Conservation (phyloP, 1,139 yeast species). For the Scheffersomyces stambukii region DNA sequence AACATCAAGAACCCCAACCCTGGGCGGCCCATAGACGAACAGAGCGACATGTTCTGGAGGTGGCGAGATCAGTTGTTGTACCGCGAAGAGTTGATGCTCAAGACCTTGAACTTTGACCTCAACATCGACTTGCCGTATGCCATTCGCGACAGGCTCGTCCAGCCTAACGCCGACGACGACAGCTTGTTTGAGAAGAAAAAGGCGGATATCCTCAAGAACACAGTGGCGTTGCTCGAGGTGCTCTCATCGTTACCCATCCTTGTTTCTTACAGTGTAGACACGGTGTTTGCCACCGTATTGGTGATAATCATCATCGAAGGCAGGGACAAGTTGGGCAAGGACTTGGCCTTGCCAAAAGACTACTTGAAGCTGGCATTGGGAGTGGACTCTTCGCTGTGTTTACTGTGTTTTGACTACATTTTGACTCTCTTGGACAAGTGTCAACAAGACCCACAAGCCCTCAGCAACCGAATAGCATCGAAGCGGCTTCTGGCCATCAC, state of each 20-base stretch:
- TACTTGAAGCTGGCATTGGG: slow-evolving; percentile 18
- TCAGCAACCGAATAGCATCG: slow-evolving; percentile 28
- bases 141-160: slow-evolving; percentile 23
- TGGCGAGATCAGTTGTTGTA: slow-evolving; percentile 46
- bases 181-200: slow-evolving; percentile 19
- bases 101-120: slow-evolving; percentile 39
- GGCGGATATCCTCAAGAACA: slow-evolving; percentile 29
- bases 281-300: slow-evolving; percentile 32
- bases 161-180: slow-evolving; percentile 2
- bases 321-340: slow-evolving; percentile 15
- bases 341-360: slow-evolving; percentile 21
- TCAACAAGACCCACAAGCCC: slow-evolving; percentile 25
- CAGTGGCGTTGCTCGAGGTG: slow-evolving; percentile 36
- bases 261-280: slow-evolving; percentile 30
- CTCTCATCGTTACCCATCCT: slow-evolving; percentile 39
- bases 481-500: slow-evolving; percentile 18
- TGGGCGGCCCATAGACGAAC: slow-evolving; percentile 32
- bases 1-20: slow-evolving; percentile 28
- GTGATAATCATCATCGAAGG: slow-evolving; percentile 30
- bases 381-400: slow-evolving; percentile 19
- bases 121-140: slow-evolving; percentile 37
- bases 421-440: slow-evolving; percentile 23
- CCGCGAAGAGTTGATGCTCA: slow-evolving; percentile 41
- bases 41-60: slow-evolving; percentile 40
- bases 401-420: slow-evolving; percentile 32